Evolutionary conservation across 1,284 basidiomycete genomes (phyloP), one percentile per base, ranked within the genome.

Genomic region (Ustilago tritici): DNA sequence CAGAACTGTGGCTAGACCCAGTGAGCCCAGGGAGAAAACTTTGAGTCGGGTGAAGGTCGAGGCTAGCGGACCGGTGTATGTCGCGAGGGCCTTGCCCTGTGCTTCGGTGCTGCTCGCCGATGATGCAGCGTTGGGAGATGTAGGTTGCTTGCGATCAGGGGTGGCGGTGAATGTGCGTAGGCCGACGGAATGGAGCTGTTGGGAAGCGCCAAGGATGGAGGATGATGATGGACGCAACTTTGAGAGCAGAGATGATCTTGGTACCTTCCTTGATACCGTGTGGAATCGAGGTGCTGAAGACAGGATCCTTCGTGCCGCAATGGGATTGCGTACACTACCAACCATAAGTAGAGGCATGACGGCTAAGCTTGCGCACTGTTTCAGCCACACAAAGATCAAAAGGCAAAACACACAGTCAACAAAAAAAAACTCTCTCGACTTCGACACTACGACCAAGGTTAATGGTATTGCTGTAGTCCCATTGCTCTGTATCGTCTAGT

Each of bases 21-120:
- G 89, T 2, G 93, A 94, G 49, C 91, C 90, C 2, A 95, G 87
- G 10, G 93, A 95, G 87, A 95, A 94, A 31, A 93, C 87, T 84
- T 95, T 95, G 64, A 94, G 89, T 9, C 91, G 90, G 53, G 90
- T 89, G 87, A 93, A 94, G 0, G 92, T 92, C 53, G 88, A 83
- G 0, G 91, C 87, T 52, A 95, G 87, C 2, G 93, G 93, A 0
- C 93, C 93, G 69, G 66, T 52, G 65, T 87, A 87, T 52, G 68
- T 70, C 4, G 83, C 83, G 9, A 82, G 43, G 23, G 53, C 61
- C 4, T 35, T 47, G 9, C 31, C 31, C 12, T 17, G 7, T 23
- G 38, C 23, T 28, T 28, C 23, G 3, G 3, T 28, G 3, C 23
- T 28, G 23, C 23, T 3, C 23, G 3, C 23, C 23, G 23, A 28